Evolutionary conservation across 2,329 filamentous ascomycete genomes (phyloP).

Genomic region (Sporothrix pallida): DNA sequence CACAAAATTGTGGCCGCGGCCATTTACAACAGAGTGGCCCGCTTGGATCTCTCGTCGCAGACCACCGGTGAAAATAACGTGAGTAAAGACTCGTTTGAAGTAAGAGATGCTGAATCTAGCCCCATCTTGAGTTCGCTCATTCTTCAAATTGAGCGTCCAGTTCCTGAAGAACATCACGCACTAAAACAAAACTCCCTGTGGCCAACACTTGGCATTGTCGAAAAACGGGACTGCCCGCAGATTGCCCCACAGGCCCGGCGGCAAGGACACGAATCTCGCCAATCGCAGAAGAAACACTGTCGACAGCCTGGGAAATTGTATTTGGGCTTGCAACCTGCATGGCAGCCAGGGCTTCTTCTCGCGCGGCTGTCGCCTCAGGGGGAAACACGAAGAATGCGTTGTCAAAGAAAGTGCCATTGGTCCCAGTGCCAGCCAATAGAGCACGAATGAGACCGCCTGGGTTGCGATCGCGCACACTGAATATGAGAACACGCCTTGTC

Average conservation of each 20-base stretch:
- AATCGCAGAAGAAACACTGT: conserved; percentile 63
- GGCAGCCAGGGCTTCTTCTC: not conserved
- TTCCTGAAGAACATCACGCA: conserved; percentile 49
- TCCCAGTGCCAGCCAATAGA: conserved; percentile 52
- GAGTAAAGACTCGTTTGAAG: too few relatives aligned
- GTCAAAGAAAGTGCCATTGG: conserved; percentile 38
- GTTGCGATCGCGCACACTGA: conserved; percentile 79
- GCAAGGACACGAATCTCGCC: conserved; percentile 50
- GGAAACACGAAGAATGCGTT: conserved; percentile 37
- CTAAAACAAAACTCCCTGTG: conserved; percentile 56
- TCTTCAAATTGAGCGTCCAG: conserved; percentile 33
- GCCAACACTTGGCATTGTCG: conserved; percentile 52
- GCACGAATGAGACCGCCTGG: conserved; percentile 60
- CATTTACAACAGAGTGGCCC: too few relatives aligned
- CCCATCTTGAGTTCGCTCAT: not conserved
- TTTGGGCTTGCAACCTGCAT: conserved; percentile 28
- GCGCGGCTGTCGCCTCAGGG: conserved; percentile 10
- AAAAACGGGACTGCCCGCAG: conserved; percentile 11
- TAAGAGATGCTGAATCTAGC: not conserved
- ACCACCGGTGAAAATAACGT: too few relatives aligned
- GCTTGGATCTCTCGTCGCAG: too few relatives aligned
- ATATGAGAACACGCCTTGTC: conserved; percentile 67
- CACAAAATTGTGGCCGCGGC: too few relatives aligned
- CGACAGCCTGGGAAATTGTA: conserved; percentile 48
- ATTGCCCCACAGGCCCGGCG: not conserved